Evolutionary conservation across 1,284 basidiomycete genomes (phyloP).

Genomic region (Boletus sp.): DNA sequence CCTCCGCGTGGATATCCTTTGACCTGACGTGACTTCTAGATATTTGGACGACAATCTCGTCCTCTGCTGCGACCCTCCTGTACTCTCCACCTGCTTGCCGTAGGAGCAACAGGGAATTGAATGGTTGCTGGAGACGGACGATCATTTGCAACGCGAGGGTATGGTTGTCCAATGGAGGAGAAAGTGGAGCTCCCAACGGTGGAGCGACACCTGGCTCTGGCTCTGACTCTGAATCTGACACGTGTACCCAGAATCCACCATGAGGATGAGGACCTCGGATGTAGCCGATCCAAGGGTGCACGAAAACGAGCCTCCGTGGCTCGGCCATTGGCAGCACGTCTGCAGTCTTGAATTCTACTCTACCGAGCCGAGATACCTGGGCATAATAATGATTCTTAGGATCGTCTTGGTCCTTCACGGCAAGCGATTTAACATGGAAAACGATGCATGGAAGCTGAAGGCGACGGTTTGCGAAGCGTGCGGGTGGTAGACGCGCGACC

Average conservation of each 20-base stretch:
- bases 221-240: neutral
- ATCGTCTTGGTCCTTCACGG: neutral
- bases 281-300: conserved; percentile 1
- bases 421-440: neutral
- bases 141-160: neutral
- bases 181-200: neutral
- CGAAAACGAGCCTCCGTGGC: neutral
- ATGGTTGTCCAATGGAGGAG: neutral
- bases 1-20: neutral
- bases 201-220: neutral
- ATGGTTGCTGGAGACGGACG: neutral
- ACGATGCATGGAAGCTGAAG: conserved; percentile 3
- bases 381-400: neutral
- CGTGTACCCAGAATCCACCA: too few species aligned
- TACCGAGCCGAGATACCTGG: neutral
- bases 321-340: neutral
- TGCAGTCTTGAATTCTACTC: neutral
- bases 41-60: neutral
- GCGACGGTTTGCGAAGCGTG: neutral
- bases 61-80: conserved; percentile 2
- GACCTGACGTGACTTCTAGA: neutral
- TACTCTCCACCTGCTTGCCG: conserved; percentile 1
- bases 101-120: conserved; percentile 1
- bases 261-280: neutral
- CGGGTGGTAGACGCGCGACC: neutral